phyloP scores from a whole-genome alignment of 2,329 filamentous ascomycete genomes.

The Chaetothyriales sp. region DNA sequence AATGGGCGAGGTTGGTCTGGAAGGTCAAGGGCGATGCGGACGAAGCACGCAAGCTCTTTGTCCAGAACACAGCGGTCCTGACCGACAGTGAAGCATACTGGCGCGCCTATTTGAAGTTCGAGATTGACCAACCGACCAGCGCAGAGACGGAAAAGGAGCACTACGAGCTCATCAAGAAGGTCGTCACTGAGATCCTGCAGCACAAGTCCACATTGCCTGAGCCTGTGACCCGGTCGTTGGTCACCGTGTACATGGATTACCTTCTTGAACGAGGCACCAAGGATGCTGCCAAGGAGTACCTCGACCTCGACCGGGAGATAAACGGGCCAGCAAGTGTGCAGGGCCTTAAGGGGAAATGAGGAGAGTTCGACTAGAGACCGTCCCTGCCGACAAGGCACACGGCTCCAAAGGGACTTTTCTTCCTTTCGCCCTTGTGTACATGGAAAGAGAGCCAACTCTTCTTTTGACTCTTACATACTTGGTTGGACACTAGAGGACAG shows the following conservation, averaged over 20 bases:
- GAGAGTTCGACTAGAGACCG: background rate
- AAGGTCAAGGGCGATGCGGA: slow-evolving; percentile 67
- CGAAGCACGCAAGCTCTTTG: slow-evolving; percentile 70
- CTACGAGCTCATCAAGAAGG: slow-evolving; percentile 60
- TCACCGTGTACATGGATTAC: slow-evolving; percentile 65
- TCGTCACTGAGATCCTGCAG: slow-evolving; percentile 56
- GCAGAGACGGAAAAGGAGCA: slow-evolving; percentile 49
- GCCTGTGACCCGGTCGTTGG: slow-evolving; percentile 56
- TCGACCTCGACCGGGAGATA: slow-evolving; percentile 68
- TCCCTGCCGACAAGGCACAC: background rate
- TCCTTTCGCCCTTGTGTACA: background rate
- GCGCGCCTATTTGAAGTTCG: slow-evolving; percentile 76
- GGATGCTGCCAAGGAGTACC: slow-evolving; percentile 71
- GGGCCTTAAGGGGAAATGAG: background rate
- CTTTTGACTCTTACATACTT: background rate
- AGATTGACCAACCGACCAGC: slow-evolving; percentile 64
- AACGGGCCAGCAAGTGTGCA: slow-evolving; percentile 47
- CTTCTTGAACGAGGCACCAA: slow-evolving; percentile 69
- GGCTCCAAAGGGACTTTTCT: background rate
- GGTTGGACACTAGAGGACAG: background rate
- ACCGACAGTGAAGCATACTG: slow-evolving; percentile 78
- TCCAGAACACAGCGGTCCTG: slow-evolving; percentile 70
- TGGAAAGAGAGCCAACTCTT: background rate
- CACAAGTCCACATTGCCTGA: slow-evolving; percentile 55
- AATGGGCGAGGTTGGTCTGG: slow-evolving; percentile 79